Conservation (phyloP, 768 basidiomycete genomes). For the Rhodosporidiobolus sp. region DNA sequence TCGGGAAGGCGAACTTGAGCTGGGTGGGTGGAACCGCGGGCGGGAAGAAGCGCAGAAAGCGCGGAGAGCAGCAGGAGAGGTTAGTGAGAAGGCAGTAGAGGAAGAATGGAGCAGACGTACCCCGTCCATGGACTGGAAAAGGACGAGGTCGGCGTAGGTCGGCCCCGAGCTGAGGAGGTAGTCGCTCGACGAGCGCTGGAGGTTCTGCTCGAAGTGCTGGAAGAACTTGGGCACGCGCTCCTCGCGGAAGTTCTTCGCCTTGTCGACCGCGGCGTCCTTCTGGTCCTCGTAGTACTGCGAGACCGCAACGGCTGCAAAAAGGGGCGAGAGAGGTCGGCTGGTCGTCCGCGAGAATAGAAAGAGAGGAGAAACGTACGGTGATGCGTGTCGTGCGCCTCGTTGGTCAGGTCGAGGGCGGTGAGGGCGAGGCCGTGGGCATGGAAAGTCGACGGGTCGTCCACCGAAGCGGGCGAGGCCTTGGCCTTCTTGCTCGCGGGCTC, state of each 20-base stretch:
- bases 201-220: slow-evolving; percentile 48
- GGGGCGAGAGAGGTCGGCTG: too few relatives aligned
- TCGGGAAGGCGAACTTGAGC: slow-evolving; percentile 51
- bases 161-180: slow-evolving; percentile 48
- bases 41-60: not conserved
- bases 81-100: not conserved
- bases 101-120: slow-evolving; percentile 39
- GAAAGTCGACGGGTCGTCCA: slow-evolving; percentile 14
- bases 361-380: too few relatives aligned
- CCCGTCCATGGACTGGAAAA: slow-evolving; percentile 52
- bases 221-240: slow-evolving; percentile 53
- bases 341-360: too few relatives aligned
- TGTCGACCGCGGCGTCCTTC: slow-evolving; percentile 49
- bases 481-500: slow-evolving; percentile 2
- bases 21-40: not conserved
- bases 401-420: slow-evolving; percentile 46
- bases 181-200: slow-evolving; percentile 38
- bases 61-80: too few relatives aligned
- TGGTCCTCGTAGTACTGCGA: slow-evolving; percentile 52
- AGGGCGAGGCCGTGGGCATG: slow-evolving; percentile 29
- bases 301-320: slow-evolving; percentile 48
- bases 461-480: slow-evolving; percentile 5
- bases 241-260: slow-evolving; percentile 50
- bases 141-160: slow-evolving; percentile 53
- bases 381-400: slow-evolving; percentile 48